Base-by-base conservation (phyloP, 192 early-diverging fungal species). In the Rhizophlyctis rosea region DNA sequence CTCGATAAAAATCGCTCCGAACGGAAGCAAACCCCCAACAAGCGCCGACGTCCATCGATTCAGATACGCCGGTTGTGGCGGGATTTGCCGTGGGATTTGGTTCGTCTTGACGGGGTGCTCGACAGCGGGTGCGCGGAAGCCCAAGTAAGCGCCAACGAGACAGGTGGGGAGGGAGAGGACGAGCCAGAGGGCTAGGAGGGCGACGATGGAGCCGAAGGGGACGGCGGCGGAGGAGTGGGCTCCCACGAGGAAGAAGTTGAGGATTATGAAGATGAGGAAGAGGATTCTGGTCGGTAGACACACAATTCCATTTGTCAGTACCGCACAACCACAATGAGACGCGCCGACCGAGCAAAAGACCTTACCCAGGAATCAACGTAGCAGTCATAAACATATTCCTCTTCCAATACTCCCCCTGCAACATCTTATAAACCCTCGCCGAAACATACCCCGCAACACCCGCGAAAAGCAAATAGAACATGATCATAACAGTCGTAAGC, bases 21-120 rank as follows among this genome's bases (percentile, higher is more conserved):
- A 85, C 50, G 88, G 88, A 59, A 89, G 67, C 7, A 88, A 76
- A 49, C 88, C 87, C n/a, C 86, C 84, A 34, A 90, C 82, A 2
- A 83, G 69, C 32, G 82, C 74, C 72, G 87, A 78, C 54, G 69
- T 70, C 60, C 59, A 65, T 25, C 70, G 61, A 21, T 70, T 71
- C 50, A 95, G 76, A 62, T 92, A 95, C 60, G 74, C 78, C 11
- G 87, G 79, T 61, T 79, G 87, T 11, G 83, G 76, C 0, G 95
- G 95, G 31, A 96, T 90, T 47, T 91, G 88, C 14, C 95, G 80
- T 27, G 95, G 93, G 50, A 96, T 96, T 35, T 91, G 89, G 72
- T 92, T 95, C 9, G 93, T 93, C 30, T 90, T 87, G 52, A 89
- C 85, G n/a, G 93, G 95, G 58, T 91, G 85, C 59, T 90, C 87